phyloP scores from a whole-genome alignment of 2,329 filamentous ascomycete genomes.

The Claviceps sorghi region DNA sequence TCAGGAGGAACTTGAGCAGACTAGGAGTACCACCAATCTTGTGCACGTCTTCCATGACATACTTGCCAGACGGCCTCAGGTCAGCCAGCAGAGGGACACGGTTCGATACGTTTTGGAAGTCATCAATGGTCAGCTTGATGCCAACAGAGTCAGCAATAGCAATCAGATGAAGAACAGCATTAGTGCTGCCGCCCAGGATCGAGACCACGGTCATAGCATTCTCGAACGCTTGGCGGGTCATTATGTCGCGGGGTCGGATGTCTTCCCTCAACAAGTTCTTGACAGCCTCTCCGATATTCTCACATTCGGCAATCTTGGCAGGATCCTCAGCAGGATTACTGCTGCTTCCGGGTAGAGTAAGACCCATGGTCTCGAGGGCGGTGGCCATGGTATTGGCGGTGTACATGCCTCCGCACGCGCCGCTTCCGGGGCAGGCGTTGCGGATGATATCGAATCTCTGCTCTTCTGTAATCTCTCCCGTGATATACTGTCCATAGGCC shows the following conservation, averaged over 20 bases:
- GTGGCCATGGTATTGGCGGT: slow-evolving; percentile 91
- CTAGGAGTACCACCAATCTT: slow-evolving; percentile 77
- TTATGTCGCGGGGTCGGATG: slow-evolving; percentile 62
- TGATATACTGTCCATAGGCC: slow-evolving; percentile 87
- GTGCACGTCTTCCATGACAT: slow-evolving; percentile 72
- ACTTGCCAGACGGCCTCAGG: slow-evolving; percentile 73
- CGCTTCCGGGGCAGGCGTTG: slow-evolving; percentile 55
- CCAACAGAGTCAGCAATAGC: slow-evolving; percentile 72
- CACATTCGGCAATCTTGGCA: slow-evolving; percentile 59
- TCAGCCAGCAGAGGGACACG: slow-evolving; percentile 68
- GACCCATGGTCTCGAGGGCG: slow-evolving; percentile 78
- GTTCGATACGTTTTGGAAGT: slow-evolving; percentile 73
- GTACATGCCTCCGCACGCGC: slow-evolving; percentile 77
- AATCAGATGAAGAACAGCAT: slow-evolving; percentile 72
- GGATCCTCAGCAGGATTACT: slow-evolving; percentile 63
- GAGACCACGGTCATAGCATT: slow-evolving; percentile 74
- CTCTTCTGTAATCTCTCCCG: slow-evolving; percentile 80
- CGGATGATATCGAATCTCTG: slow-evolving; percentile 89
- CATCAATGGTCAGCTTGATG: slow-evolving; percentile 69
- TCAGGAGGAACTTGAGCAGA: slow-evolving; percentile 75
- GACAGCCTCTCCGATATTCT: slow-evolving; percentile 56
- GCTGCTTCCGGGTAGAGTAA: slow-evolving; percentile 71
- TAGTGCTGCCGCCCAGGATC: slow-evolving; percentile 72
- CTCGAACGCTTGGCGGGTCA: slow-evolving; percentile 69
- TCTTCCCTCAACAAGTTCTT: slow-evolving; percentile 61